Base-by-base conservation (phyloP, 108 stramenopile species). In the Nitzschia sp. region DNA sequence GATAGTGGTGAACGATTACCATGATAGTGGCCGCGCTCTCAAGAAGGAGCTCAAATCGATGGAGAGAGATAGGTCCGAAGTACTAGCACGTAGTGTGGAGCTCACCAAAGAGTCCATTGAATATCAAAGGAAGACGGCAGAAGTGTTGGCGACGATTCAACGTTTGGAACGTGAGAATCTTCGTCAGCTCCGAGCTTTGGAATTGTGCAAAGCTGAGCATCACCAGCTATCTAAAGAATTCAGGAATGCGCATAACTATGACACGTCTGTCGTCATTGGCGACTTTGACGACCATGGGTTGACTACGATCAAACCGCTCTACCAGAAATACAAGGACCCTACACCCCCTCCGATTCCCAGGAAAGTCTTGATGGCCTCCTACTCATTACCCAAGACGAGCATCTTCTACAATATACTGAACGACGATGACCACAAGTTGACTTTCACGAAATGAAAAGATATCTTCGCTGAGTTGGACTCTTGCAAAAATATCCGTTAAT, bases 371-470 rank as follows among this genome's bases (percentile, higher is more conserved):
- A 23, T 13, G n/a, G 38, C 19, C 19, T 45, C 61, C 0, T 62
- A 62, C 33, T n/a, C 8, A 26, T 31, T 62, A 25, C 61, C 61
- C 21, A 42, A 46, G 26, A 24, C 35, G 24, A 62, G 61, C 19
- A 45, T 62, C 1, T 62, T 62, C 23, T 62, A 62, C 42, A 46
- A 62, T 62, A 46, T 62, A 2, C 25, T 62, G 38, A 26, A 62
- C n/a, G 61, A 62, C 27, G 61, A 62, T 46, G 61, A 62, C 1
- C 46, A 59, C 58, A 59, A 59, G 3, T 32, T 59, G n/a, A 59
- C 30, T 11, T 59, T 59, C 33, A 32, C 58, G 11, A 34, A 31
- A 59, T 59, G 34, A 5, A n/a, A n/a, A n/a, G n/a, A n/a, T n/a
- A n/a, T n/a, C n/a, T n/a, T n/a, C n/a, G n/a, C n/a, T n/a, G n/a